Conservation (phyloP, 257 asterid genomes). For the Ophiorrhiza pumila region DNA sequence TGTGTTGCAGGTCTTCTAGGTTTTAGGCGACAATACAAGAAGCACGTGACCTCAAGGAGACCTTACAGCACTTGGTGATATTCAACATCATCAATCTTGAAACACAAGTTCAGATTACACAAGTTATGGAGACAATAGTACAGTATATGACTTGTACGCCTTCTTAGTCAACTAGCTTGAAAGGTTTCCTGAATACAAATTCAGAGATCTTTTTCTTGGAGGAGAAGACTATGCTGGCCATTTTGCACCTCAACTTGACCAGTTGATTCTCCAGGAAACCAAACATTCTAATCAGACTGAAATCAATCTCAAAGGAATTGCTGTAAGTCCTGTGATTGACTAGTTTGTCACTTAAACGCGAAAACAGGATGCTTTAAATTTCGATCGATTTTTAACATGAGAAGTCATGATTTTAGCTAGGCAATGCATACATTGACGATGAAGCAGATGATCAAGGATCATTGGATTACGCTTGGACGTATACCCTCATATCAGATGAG, state of each 20-base stretch:
- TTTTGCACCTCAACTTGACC: conserved; percentile 49
- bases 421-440: conserved; percentile 41
- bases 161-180: conserved; percentile 45
- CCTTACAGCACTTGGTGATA: too few species aligned
- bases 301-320: conserved; percentile 53
- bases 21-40: too few species aligned
- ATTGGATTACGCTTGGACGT: conserved; percentile 49
- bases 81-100: too few species aligned
- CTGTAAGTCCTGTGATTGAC: conserved; percentile 29
- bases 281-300: conserved; percentile 33
- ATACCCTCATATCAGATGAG: conserved; percentile 59
- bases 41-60: too few species aligned
- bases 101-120: conserved; percentile 9
- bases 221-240: conserved; percentile 68
- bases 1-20: too few species aligned
- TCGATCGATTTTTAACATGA: too few species aligned
- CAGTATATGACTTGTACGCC: not conserved
- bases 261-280: conserved; percentile 35
- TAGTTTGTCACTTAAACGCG: too few species aligned
- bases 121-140: not conserved
- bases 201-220: conserved; percentile 37
- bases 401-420: conserved; percentile 31
- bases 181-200: conserved; percentile 56
- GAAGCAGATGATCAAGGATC: conserved; percentile 23
- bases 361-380: too few species aligned